These are phyloP conservation scores for Nitzschia putrida DNA, from an alignment of 108 stramenopile species.

Conservation along the genomic window DNA sequence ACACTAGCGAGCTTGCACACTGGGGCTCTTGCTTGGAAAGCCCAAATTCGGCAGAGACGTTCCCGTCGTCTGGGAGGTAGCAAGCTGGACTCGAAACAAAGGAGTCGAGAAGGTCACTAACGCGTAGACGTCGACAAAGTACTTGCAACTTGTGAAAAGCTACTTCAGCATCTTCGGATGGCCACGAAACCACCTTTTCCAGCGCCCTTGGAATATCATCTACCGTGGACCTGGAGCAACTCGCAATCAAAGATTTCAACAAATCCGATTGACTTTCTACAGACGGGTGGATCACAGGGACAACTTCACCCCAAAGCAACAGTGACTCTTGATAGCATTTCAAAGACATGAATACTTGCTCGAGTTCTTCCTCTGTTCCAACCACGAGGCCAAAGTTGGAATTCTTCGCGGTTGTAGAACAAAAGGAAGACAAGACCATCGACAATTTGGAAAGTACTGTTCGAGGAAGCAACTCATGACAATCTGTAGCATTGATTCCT, in stretches of 20 bases:
- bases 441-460: conserved; percentile 36
- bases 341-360: conserved; percentile 47
- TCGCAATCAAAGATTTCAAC: conserved; percentile 31
- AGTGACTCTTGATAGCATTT: conserved; percentile 56
- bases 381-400: conserved; percentile 12
- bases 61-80: conserved; percentile 13
- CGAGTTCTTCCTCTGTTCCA: conserved; percentile 22
- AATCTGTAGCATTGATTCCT: conserved; percentile 17
- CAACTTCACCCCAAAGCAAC: conserved; percentile 62
- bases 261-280: conserved; percentile 46
- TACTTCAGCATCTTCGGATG: conserved; percentile 29
- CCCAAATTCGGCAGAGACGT: conserved; percentile 1
- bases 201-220: background rate
- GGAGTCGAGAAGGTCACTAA: conserved; percentile 61
- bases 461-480: conserved; percentile 30
- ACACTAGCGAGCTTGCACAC: conserved; percentile 25
- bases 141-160: conserved; percentile 57
- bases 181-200: conserved; percentile 18
- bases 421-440: conserved; percentile 21
- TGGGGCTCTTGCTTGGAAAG: conserved; percentile 13
- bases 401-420: conserved; percentile 12
- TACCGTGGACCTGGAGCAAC: conserved; percentile 23
- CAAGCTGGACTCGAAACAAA: conserved; percentile 46
- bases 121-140: conserved; percentile 65
- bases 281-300: conserved; percentile 59